Percentiles rank a stretch among this genome's conserved stretches.
Evolutionary conservation across 2,329 filamentous ascomycete genomes (phyloP).

Genomic region (Pseudogymnoascus sp.): DNA sequence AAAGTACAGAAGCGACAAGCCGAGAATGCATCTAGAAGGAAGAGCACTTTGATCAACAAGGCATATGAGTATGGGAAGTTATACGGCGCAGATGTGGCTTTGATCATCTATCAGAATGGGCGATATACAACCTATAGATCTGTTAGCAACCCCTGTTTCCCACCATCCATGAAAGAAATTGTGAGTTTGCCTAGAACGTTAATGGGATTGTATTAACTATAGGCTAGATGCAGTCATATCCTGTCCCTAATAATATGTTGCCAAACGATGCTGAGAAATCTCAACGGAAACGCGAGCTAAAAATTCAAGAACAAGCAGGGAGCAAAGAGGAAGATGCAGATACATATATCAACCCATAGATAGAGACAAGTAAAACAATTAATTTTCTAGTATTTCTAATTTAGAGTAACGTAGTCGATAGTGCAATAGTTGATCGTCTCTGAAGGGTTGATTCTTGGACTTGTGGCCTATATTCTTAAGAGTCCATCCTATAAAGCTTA

Average conservation of each 20-base stretch:
- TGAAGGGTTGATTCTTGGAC: no score
- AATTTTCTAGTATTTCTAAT: no score
- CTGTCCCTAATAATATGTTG: neutral
- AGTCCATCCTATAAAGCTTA: no score
- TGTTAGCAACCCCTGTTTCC: neutral
- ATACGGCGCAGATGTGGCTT: no score
- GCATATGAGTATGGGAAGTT: no score
- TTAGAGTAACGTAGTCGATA: no score
- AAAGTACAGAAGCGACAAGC: no score
- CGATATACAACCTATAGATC: slow-evolving; percentile 8
- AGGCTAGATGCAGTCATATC: neutral
- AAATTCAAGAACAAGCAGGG: neutral
- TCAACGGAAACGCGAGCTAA: neutral
- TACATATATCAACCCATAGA: neutral
- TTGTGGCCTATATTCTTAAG: no score
- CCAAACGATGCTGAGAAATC: neutral
- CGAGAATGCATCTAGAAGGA: no score
- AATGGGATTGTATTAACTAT: neutral
- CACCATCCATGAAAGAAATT: neutral
- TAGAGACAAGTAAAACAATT: no score
- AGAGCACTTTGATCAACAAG: no score
- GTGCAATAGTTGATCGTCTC: no score
- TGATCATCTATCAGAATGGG: neutral
- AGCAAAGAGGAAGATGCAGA: neutral
- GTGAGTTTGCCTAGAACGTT: neutral